Evolutionary conservation across 108 stramenopile genomes (phyloP), one percentile per base, ranked within the genome.

Genomic region (Chaetoceros muelleri): DNA sequence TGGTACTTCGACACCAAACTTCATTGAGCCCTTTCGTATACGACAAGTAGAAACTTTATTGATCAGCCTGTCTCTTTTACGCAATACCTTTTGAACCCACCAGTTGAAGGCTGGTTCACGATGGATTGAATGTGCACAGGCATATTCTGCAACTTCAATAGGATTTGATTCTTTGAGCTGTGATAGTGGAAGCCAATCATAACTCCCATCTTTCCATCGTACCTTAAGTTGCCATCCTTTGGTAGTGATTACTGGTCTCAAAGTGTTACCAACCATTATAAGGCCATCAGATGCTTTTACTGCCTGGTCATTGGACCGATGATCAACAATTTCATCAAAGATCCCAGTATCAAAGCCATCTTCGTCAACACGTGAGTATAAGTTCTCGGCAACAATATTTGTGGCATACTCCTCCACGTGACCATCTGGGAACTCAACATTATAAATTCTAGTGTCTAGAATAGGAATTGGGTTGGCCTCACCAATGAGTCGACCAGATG

Each of bases 111-210:
- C 79, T 19, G 72, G 65, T 34, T 76, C 72, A 13, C 61, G n/a
- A 10, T 28, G 30, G 22, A 80, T 52, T 0, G 46, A 44, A 3
- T 52, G 25, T 0, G 56, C 62, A 21, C 34, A 22, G 0, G 72
- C 81, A 74, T 74, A 82, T 29, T 82, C 75, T 1, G 81, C 75
- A 0, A 78, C 53, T 3, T 81, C 64, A 2, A 77, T 67, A 17
- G 80, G 76, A 46, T 66, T 57, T 13, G 69, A 71, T 30, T 79
- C 81, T 64, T 84, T 84, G 20, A 79, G 26, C 8, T 46, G 34
- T 13, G 48, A 31, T 19, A 84, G 53, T 19, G 48, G 26, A 2
- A 58, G 53, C 76, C 75, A 77, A 3, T 46, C n/a, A 13, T 24
- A 28, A 2, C 23, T 31, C 3, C 58, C 76, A 55, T 80, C 72